A percentile compares a stretch with the other conserved stretches of the same genome.
Conservation (phyloP, 306 rosid species). For the Gillenia trifoliata region DNA sequence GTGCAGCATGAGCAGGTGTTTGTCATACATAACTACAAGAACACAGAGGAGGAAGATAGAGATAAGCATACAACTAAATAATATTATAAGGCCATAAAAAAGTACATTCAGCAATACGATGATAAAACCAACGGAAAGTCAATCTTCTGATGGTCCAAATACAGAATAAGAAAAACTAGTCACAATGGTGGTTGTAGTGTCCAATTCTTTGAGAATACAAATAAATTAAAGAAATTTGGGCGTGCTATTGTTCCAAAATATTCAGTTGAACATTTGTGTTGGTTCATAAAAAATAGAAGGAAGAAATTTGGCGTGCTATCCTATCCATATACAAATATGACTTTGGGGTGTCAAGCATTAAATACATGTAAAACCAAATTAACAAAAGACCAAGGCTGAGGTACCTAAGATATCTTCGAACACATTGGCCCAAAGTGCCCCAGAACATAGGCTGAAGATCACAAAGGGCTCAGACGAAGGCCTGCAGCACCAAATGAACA, state of each 20-base stretch:
- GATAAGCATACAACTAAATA: background rate
- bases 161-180: background rate
- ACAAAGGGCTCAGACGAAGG: slow-evolving; percentile 74
- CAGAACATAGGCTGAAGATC: slow-evolving; percentile 65
- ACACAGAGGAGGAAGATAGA: background rate
- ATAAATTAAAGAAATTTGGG: background rate
- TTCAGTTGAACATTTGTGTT: background rate
- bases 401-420: slow-evolving; percentile 66
- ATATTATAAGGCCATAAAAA: background rate
- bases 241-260: background rate
- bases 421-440: slow-evolving; percentile 81
- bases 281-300: background rate
- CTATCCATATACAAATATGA: background rate
- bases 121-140: too few species aligned
- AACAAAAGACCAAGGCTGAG: background rate
- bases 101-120: background rate
- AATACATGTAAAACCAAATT: background rate
- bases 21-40: slow-evolving; percentile 44
- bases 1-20: slow-evolving; percentile 67
- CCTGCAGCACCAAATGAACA: slow-evolving; percentile 52
- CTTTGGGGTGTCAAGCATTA: background rate
- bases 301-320: background rate
- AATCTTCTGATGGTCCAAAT: background rate
- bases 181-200: background rate
- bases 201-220: background rate